Percentiles rank a stretch among this genome's conserved stretches.
These are phyloP conservation scores for Malus hybrid DNA, from an alignment of 331 rosid species.

Conservation along the genomic window DNA sequence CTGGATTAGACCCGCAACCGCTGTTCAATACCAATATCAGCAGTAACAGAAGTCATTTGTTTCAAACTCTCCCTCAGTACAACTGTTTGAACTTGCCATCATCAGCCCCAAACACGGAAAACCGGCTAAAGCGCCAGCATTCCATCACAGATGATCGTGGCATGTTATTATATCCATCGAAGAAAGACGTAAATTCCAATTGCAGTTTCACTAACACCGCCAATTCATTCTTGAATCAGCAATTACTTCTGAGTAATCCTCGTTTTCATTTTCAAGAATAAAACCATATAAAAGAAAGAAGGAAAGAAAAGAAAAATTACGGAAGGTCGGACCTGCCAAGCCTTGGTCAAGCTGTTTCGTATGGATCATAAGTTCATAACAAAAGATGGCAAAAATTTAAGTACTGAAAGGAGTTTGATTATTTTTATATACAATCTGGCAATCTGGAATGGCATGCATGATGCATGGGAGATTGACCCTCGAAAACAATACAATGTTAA, in stretches of 20 bases:
- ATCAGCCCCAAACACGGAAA: constrained; percentile 18
- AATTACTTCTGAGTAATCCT: constrained; percentile 39
- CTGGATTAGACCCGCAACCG: constrained; percentile 15
- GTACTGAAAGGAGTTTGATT: neutral
- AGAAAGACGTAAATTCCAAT: constrained; percentile 28
- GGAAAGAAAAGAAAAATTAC: neutral
- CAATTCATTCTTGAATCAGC: constrained; percentile 38
- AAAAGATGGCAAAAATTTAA: neutral
- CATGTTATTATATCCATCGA: constrained; percentile 19
- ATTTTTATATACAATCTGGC: neutral
- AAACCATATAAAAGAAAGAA: neutral
- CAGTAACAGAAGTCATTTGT: neutral
- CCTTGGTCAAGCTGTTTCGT: neutral
- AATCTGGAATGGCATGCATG: too few species aligned
- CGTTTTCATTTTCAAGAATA: constrained; percentile 38
- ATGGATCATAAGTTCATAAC: neutral
- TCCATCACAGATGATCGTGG: constrained; percentile 20
- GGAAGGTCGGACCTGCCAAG: neutral
- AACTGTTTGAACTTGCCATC: constrained; percentile 4
- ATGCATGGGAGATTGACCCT: neutral
- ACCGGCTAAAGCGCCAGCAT: constrained; percentile 40
- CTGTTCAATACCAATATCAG: neutral
- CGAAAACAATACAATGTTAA: neutral
- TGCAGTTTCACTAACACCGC: constrained; percentile 29
- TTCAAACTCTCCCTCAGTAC: constrained; percentile 31